phyloP scores from a whole-genome alignment of 2,329 filamentous ascomycete species.

The Ophiostoma sp. region DNA sequence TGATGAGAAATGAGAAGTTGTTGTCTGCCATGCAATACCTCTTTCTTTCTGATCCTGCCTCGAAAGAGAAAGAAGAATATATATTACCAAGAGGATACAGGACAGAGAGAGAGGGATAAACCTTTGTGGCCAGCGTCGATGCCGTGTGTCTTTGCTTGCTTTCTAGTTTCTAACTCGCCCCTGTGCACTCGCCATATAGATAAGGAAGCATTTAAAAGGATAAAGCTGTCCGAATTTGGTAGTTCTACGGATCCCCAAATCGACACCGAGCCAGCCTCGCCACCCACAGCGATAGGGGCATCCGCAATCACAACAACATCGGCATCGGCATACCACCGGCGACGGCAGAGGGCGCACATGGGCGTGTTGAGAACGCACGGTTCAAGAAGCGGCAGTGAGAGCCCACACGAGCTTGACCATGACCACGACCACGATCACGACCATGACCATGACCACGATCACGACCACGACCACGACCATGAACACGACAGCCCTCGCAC shows the following conservation, averaged over 20 bases:
- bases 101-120: neutral
- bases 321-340: conserved; percentile 31
- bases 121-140: conserved; percentile 8
- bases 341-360: conserved; percentile 6
- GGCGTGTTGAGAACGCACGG: conserved; percentile 29
- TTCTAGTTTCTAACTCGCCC: conserved; percentile 6
- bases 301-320: conserved; percentile 28
- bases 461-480: neutral
- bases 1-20: neutral
- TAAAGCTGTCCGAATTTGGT: conserved; percentile 41
- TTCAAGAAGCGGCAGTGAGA: conserved; percentile 46
- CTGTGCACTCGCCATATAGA: conserved; percentile 31
- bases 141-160: conserved; percentile 14
- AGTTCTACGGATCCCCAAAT: conserved; percentile 14
- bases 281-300: conserved; percentile 38
- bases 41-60: no score
- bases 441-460: neutral
- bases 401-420: conserved; percentile 30
- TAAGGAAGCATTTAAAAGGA: conserved; percentile 46
- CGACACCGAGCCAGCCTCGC: conserved; percentile 31
- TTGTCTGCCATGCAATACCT: no score
- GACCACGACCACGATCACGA: neutral
- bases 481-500: neutral
- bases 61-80: neutral
- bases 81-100: neutral